phyloP scores from a whole-genome alignment of 2,329 filamentous ascomycete genomes.

The Neobulgaria alba region DNA sequence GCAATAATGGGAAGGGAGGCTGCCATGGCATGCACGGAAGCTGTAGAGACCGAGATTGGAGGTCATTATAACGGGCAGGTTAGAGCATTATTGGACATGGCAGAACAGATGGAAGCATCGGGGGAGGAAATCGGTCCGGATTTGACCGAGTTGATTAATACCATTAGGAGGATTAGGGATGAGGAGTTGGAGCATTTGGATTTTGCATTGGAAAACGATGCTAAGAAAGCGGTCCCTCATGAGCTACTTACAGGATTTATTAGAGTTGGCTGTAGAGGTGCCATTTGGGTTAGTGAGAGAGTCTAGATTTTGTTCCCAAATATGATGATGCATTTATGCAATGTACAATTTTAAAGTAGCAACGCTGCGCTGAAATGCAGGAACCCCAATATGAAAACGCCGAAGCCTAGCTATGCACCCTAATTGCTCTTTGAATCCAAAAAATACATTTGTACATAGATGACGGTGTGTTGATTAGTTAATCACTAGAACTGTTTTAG shows the following conservation, averaged over 20 bases:
- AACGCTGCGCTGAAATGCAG: not conserved
- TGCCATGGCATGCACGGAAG: conserved; percentile 97
- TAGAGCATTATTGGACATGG: conserved; percentile 70
- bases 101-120: conserved; percentile 63
- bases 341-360: not conserved
- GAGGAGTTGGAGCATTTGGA: conserved; percentile 97
- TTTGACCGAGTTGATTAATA: conserved; percentile 60
- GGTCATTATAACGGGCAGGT: conserved; percentile 94
- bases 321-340: not conserved
- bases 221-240: conserved; percentile 82
- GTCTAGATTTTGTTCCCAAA: too few relatives aligned
- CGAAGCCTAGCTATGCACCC: too few relatives aligned
- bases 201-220: conserved; percentile 87
- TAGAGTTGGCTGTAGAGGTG: conserved; percentile 78
- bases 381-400: too few relatives aligned
- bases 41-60: conserved; percentile 96
- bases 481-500: not conserved
- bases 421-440: too few relatives aligned
- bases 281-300: conserved; percentile 84
- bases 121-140: conserved; percentile 78
- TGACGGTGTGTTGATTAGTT: not conserved
- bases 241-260: conserved; percentile 83
- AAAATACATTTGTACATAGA: too few relatives aligned
- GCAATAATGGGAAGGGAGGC: conserved; percentile 84
- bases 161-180: conserved; percentile 77